phyloP scores from a whole-genome alignment of 164 flowering plant species.

The Tetrastigma voinierianum region DNA sequence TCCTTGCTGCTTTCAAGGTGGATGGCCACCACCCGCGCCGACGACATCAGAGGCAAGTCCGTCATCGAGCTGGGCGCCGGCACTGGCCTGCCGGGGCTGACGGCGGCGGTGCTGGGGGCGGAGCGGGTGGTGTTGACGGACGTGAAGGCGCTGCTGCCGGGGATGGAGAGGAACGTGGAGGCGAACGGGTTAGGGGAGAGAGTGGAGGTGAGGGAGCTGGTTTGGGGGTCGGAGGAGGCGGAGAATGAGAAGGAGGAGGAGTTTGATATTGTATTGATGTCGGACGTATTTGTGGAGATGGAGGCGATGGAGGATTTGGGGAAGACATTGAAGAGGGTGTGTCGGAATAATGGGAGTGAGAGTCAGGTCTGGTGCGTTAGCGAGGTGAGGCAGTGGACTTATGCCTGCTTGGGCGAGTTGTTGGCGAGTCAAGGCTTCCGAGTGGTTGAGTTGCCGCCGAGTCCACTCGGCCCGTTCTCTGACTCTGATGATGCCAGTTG shows the following conservation, averaged over 20 bases:
- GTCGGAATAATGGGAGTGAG: slow-evolving; percentile 11
- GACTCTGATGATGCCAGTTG: not conserved
- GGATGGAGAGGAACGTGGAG: slow-evolving; percentile 33
- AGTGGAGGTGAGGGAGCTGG: slow-evolving; percentile 33
- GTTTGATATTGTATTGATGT: slow-evolving; percentile 44
- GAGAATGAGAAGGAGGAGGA: slow-evolving; percentile 14
- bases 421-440: slow-evolving; percentile 33
- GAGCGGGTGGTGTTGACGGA: slow-evolving; percentile 40
- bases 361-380: slow-evolving; percentile 34
- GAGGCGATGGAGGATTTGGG: slow-evolving; percentile 32
- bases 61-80: slow-evolving; percentile 52
- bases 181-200: slow-evolving; percentile 32
- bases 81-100: slow-evolving; percentile 45
- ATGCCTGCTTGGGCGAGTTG: slow-evolving; percentile 33
- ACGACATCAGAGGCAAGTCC: slow-evolving; percentile 21
- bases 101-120: slow-evolving; percentile 42
- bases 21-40: slow-evolving; percentile 21
- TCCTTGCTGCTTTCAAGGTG: slow-evolving; percentile 29
- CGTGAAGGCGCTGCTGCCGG: slow-evolving; percentile 24
- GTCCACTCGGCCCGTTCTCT: not conserved
- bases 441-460: slow-evolving; percentile 24
- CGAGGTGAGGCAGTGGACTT: slow-evolving; percentile 31
- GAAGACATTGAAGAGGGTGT: slow-evolving; percentile 26
- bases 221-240: slow-evolving; percentile 34
- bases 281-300: slow-evolving; percentile 41